These are phyloP conservation scores for Margaritispora aquatica DNA, from an alignment of 495 filamentous ascomycete species.

Conservation along the genomic window DNA sequence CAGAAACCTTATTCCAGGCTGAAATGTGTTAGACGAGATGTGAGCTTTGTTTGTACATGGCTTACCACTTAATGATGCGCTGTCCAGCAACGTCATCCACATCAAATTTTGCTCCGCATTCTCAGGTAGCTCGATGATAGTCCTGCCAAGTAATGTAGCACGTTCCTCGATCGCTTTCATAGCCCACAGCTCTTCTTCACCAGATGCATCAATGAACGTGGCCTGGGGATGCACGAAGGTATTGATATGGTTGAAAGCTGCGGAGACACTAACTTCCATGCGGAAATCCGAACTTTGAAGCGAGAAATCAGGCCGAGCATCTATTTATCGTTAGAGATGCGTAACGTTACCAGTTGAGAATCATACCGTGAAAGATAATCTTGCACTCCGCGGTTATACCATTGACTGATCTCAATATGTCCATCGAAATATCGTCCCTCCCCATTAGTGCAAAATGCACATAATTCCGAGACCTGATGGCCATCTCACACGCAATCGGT, in stretches of 20 bases:
- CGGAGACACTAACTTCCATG: constrained; percentile 42
- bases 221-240: constrained; percentile 43
- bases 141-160: constrained; percentile 12
- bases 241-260: constrained; percentile 38
- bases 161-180: constrained; percentile 18
- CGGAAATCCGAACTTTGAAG: constrained; percentile 40
- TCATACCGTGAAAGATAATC: constrained; percentile 48
- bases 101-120: constrained; percentile 51
- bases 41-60: neutral
- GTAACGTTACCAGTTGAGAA: neutral
- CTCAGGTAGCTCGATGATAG: constrained; percentile 61
- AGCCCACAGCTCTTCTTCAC: constrained; percentile 37
- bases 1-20: constrained; percentile 68
- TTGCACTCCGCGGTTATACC: constrained; percentile 40
- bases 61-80: constrained; percentile 60
- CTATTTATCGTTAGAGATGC: constrained; percentile 24
- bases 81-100: constrained; percentile 74
- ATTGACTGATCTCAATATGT: constrained; percentile 44
- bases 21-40: constrained; percentile 11
- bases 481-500: constrained; percentile 51
- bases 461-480: constrained; percentile 33
- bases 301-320: constrained; percentile 43
- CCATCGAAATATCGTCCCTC: constrained; percentile 45
- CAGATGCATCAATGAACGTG: constrained; percentile 39
- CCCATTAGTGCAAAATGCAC: constrained; percentile 52